phyloP scores from a whole-genome alignment of 1,139 yeast species.

The Protomyces inouyei region DNA sequence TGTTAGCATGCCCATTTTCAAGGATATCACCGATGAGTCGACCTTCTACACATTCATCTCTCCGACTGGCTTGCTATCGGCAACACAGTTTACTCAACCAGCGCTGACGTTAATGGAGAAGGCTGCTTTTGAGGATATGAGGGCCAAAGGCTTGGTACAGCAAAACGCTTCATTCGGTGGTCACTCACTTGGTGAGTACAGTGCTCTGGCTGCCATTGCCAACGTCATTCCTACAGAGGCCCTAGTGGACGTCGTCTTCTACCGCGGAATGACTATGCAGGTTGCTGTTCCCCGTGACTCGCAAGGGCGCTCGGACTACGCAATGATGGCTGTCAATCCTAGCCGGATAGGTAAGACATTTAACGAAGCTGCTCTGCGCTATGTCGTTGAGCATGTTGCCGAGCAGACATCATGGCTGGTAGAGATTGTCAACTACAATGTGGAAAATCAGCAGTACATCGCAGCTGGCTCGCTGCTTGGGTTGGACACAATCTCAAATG shows the following conservation, averaged over 20 bases:
- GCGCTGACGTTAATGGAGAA: slow-evolving; percentile 98
- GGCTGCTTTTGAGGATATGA: slow-evolving; percentile 97
- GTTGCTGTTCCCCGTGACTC: slow-evolving; percentile 98
- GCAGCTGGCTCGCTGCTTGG: slow-evolving; percentile 98
- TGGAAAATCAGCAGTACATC: slow-evolving; percentile 96
- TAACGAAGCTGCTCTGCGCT: slow-evolving; percentile 87
- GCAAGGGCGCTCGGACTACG: slow-evolving; percentile 92
- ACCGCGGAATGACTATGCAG: slow-evolving; percentile 99
- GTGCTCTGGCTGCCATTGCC: slow-evolving; percentile 93
- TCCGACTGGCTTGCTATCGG: slow-evolving; percentile 91
- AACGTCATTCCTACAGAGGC: slow-evolving; percentile 99
- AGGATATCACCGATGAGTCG: slow-evolving; percentile 75
- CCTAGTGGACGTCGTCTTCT: slow-evolving; percentile 94
- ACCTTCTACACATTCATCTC: slow-evolving; percentile 84
- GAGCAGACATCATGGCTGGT: slow-evolving; percentile 83
- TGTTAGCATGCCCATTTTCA: slow-evolving; percentile 90
- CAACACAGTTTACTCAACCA: slow-evolving; percentile 99
- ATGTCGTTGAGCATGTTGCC: slow-evolving; percentile 86
- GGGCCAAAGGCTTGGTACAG: slow-evolving; percentile 91
- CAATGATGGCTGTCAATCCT: slow-evolving; percentile 99
- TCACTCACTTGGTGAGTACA: slow-evolving; percentile 98
- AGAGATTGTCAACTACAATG: slow-evolving; percentile 97
- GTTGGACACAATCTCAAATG: slow-evolving; percentile 87
- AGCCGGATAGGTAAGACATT: slow-evolving; percentile 84
- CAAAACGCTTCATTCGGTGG: slow-evolving; percentile 95